Percentiles rank a stretch among this genome's conserved stretches.
These are phyloP conservation scores for Pseudogymnoascus sp. DNA, from an alignment of 2,329 filamentous ascomycete species.

Conservation along the genomic window DNA sequence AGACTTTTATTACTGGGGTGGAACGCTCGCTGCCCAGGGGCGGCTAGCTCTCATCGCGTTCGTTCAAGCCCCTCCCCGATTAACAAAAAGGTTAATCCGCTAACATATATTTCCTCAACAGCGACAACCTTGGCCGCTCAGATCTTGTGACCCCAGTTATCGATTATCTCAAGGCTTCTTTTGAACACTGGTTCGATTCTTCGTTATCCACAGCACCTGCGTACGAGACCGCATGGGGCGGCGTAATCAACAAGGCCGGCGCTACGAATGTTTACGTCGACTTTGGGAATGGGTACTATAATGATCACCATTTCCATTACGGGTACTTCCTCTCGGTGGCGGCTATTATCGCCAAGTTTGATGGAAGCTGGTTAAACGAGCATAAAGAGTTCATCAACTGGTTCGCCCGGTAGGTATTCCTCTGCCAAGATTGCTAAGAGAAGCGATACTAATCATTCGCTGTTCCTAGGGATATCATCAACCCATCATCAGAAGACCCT, in stretches of 20 bases:
- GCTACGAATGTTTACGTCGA: constrained; percentile 19
- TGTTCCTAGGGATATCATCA: constrained; percentile 21
- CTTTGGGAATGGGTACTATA: constrained; percentile 27
- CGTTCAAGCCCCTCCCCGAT: not conserved
- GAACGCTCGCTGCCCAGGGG: constrained; percentile 19
- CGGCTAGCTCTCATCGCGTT: constrained; percentile 24
- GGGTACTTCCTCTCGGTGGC: constrained; percentile 24
- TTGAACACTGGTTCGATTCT: constrained; percentile 21
- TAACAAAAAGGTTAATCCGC: not conserved
- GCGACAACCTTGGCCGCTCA: constrained; percentile 19
- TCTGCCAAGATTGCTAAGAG: not conserved
- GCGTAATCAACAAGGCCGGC: constrained; percentile 22
- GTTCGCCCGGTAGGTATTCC: constrained; percentile 19
- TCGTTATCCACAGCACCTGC: constrained; percentile 16
- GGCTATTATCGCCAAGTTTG: constrained; percentile 24
- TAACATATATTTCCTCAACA: constrained; percentile 3
- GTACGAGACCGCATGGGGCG: constrained; percentile 24
- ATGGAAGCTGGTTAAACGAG: constrained; percentile 20
- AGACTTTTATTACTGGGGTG: constrained; percentile 25
- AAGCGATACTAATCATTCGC: not conserved
- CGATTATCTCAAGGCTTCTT: constrained; percentile 20
- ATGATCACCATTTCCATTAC: constrained; percentile 29
- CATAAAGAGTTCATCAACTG: constrained; percentile 24
- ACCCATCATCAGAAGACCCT: constrained; percentile 24
- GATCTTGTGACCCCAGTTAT: constrained; percentile 20